Evolutionary conservation across 1,139 yeast genomes (phyloP).

Genomic region (Schwanniomyces etchellsii): DNA sequence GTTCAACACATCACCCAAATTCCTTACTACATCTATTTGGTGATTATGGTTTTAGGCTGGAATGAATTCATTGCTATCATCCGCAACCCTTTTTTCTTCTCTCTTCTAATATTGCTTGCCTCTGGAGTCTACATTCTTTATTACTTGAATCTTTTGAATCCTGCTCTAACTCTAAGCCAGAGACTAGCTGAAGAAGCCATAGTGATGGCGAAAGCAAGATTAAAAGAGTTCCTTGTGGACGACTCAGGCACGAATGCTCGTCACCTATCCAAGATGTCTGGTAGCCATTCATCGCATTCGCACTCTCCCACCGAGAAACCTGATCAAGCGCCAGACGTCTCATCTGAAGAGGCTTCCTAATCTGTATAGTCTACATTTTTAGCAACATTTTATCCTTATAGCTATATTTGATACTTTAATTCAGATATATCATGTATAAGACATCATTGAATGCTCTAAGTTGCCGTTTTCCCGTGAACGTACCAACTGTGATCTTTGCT

Average conservation of each 20-base stretch:
- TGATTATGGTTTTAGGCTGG: constrained; percentile 84
- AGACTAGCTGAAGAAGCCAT: constrained; percentile 55
- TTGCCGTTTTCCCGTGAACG: too few relatives aligned
- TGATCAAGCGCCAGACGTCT: neutral
- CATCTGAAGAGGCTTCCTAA: too few relatives aligned
- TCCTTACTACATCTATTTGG: constrained; percentile 74
- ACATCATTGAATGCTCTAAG: too few relatives aligned
- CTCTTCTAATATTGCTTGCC: constrained; percentile 49
- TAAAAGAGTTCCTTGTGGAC: constrained; percentile 44
- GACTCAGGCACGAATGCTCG: constrained; percentile 22
- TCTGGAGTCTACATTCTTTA: constrained; percentile 68
- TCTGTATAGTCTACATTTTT: too few relatives aligned
- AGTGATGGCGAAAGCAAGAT: constrained; percentile 51
- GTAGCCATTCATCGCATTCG: neutral
- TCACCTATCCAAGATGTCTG: constrained; percentile 17
- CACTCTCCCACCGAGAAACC: neutral
- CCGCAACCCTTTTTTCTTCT: constrained; percentile 74
- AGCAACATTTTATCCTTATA: too few relatives aligned
- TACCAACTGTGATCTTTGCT: too few relatives aligned
- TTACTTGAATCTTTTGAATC: constrained; percentile 68
- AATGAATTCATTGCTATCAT: constrained; percentile 88
- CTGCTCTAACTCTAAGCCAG: constrained; percentile 56
- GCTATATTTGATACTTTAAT: too few relatives aligned
- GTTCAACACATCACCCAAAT: constrained; percentile 68
- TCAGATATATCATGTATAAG: too few relatives aligned